A percentile compares a stretch with the other conserved stretches of the same genome.
These are phyloP conservation scores for Leishmania turanica DNA, from an alignment of 208 protist species.

Conservation along the genomic window DNA sequence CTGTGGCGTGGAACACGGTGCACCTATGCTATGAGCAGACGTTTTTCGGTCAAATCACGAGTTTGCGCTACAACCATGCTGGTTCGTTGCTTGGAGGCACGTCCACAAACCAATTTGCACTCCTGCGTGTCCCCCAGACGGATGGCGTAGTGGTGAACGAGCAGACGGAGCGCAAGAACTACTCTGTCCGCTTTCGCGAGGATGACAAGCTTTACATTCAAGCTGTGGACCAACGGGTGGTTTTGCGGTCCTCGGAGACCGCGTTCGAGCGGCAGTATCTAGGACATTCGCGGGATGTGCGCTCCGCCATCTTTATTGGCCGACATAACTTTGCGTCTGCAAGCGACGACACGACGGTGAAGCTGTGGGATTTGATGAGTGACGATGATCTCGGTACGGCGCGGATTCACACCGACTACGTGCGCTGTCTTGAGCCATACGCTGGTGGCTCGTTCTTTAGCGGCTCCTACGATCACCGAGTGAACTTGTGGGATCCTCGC, in stretches of 20 bases:
- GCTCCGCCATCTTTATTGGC: constrained; percentile 71
- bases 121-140: constrained; percentile 79
- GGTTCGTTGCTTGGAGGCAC: constrained; percentile 67
- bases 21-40: constrained; percentile 87
- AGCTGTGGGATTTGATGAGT: constrained; percentile 80
- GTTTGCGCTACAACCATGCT: constrained; percentile 60
- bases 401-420: constrained; percentile 82
- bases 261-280: constrained; percentile 82
- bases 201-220: constrained; percentile 86
- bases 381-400: constrained; percentile 59
- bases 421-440: constrained; percentile 69
- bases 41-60: constrained; percentile 82
- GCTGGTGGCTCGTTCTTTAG: constrained; percentile 70
- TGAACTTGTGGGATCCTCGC: constrained; percentile 85
- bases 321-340: constrained; percentile 80
- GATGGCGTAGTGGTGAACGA: constrained; percentile 82
- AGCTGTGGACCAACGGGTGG: constrained; percentile 73
- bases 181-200: constrained; percentile 75
- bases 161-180: constrained; percentile 76
- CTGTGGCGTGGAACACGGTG: constrained; percentile 76
- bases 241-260: constrained; percentile 78
- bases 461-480: constrained; percentile 85
- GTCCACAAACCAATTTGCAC: constrained; percentile 77
- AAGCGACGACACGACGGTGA: constrained; percentile 85
- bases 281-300: constrained; percentile 80